A percentile compares a stretch with the other conserved stretches of the same genome.
phyloP scores from a whole-genome alignment of 306 rosid genomes.

The Pterocarpus santalinus region DNA sequence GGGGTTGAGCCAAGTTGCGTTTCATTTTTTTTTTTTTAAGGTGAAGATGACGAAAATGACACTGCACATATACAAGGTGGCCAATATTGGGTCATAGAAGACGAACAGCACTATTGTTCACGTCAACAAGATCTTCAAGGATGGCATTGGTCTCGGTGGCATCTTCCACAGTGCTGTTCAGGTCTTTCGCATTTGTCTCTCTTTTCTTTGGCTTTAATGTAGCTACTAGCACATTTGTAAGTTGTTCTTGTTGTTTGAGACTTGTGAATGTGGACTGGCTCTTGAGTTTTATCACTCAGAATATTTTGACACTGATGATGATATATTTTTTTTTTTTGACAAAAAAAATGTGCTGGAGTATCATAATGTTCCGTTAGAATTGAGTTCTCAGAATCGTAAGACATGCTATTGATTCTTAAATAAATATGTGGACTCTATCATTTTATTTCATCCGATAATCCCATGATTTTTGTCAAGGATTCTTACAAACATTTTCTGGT shows the following conservation, averaged over 20 bases:
- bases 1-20: no score
- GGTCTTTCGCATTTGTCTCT: slow-evolving; percentile 52
- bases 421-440: no score
- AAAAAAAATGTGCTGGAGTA: no score
- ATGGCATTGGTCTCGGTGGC: slow-evolving; percentile 87
- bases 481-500: no score
- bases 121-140: slow-evolving; percentile 88
- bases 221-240: not conserved
- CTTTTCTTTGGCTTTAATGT: not conserved
- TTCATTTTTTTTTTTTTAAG: not conserved
- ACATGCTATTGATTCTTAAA: no score
- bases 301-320: no score
- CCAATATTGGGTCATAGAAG: slow-evolving; percentile 87
- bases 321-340: no score
- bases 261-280: not conserved
- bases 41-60: slow-evolving; percentile 71
- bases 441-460: no score
- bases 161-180: slow-evolving; percentile 89
- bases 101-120: slow-evolving; percentile 73
- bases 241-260: not conserved
- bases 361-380: no score
- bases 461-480: no score
- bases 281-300: no score
- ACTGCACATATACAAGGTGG: slow-evolving; percentile 81
- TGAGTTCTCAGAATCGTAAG: no score